Base-by-base conservation (phyloP, 1,139 yeast genomes). In the Yamadazyma sp. region DNA sequence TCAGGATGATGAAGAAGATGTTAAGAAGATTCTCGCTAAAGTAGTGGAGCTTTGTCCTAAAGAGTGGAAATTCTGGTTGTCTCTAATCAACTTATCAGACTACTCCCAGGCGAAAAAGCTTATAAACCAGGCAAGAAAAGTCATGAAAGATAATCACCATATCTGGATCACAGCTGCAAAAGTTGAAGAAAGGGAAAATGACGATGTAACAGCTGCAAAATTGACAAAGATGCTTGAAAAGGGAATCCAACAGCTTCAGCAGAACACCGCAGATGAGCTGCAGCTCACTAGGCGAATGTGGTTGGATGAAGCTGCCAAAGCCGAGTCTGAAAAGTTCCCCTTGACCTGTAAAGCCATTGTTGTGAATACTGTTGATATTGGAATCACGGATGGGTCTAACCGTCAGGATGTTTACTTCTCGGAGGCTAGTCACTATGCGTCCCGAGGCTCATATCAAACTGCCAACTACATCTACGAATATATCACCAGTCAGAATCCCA, bases 141-240 rank as follows among this genome's bases (percentile, higher is more conserved):
- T 61, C 0, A 56, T 84, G 15, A 70, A 75, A 4, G 63, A 70
- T 4, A 73, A 79, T n/a, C 61, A 70, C 33, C 69, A 71, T 20
- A 70, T 88, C 1, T 87, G 95, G 94, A 61, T 87, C 1, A 70
- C 82, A 0, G 90, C 89, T 1, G 74, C 81, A 1, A 76, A 80
- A 43, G 56, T 88, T 12, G 95, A 88, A 57, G 95, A 87, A 52
- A 67, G 74, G 37, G 70, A 64, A 29, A 54, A 60, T 28, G 54
- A 57, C 1, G 38, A 42, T 0, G 52, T 60, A 0, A 59, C 70
- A 2, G 64, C 58, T 6, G 62, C 65, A 17, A 72, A 72, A 39
- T 50, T 73, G 5, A 47, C 48, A 1, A 73, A 72, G 43, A 51
- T 82, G 31, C 54, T 86, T 35, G 62, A 57, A 7, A 76, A 77